Conservation (phyloP, 148 eudicot genomes). For the Rhododendron kiyosumense region DNA sequence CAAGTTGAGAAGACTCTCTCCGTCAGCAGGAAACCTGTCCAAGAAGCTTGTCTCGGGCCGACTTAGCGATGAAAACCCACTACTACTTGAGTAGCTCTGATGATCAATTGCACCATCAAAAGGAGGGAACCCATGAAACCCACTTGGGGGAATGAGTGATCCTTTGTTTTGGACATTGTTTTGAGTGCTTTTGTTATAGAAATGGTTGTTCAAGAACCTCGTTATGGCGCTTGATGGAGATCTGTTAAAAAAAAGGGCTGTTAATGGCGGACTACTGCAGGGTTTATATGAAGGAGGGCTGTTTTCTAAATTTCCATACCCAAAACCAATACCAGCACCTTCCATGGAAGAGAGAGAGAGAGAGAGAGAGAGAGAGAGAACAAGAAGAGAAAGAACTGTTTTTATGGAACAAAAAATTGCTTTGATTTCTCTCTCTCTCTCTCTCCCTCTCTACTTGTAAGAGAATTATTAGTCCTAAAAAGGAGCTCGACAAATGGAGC, state of each 20-base stretch:
- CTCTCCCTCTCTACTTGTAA: not conserved
- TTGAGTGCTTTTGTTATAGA: not conserved
- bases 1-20: slow-evolving; percentile 5
- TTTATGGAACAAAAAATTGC: not conserved
- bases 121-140: not conserved
- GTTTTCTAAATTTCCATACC: slow-evolving; percentile 22
- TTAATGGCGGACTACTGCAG: slow-evolving; percentile 33
- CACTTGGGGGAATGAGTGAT: not conserved
- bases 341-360: slow-evolving; percentile 19
- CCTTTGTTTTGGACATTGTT: slow-evolving; percentile 5
- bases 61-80: slow-evolving; percentile 8
- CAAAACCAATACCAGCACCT: slow-evolving; percentile 23
- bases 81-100: not conserved
- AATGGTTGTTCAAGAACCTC: slow-evolving; percentile 33
- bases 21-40: not conserved
- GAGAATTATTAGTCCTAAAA: not conserved
- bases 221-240: slow-evolving; percentile 46
- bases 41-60: slow-evolving; percentile 8
- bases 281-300: slow-evolving; percentile 12
- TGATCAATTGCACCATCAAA: slow-evolving; percentile 9
- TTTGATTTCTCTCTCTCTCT: not conserved
- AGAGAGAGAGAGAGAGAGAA: not conserved
- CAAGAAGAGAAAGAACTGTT: not conserved
- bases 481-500: slow-evolving; percentile 12
- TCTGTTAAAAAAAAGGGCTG: slow-evolving; percentile 1